Percentiles rank a stretch among this genome's conserved stretches.
phyloP scores from a whole-genome alignment of 352 stramenopile species.

The Globisporangium sylvaticum region DNA sequence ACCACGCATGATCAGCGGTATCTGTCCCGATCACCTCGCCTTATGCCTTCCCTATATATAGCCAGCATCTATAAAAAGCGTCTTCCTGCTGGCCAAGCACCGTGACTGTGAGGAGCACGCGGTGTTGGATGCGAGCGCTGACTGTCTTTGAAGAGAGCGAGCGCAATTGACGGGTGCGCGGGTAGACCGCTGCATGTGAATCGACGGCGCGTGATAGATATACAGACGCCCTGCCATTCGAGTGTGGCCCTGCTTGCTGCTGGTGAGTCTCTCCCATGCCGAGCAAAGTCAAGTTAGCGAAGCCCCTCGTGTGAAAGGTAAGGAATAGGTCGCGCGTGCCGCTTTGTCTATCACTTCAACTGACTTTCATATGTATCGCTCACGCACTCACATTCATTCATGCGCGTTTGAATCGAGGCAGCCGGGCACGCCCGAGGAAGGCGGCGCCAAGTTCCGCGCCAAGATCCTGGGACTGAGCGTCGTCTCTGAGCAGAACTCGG shows the following conservation, averaged over 20 bases:
- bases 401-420: constrained; percentile 5
- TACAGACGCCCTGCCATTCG: background rate
- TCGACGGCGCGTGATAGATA: background rate
- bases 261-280: constrained; percentile 6
- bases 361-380: background rate
- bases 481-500: constrained; percentile 42
- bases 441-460: constrained; percentile 39
- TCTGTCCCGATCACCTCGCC: background rate
- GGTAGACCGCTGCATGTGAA: background rate
- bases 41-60: background rate
- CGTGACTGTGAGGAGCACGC: background rate
- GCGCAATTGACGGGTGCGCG: background rate
- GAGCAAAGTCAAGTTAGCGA: constrained; percentile 12
- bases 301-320: constrained; percentile 12
- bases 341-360: too few species aligned
- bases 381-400: background rate
- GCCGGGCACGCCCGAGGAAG: constrained; percentile 34
- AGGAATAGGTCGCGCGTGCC: too few species aligned
- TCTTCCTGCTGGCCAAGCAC: background rate
- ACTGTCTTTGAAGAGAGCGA: background rate
- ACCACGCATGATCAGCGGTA: background rate
- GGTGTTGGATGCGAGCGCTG: background rate
- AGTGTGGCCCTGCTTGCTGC: background rate
- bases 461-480: constrained; percentile 48
- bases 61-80: background rate